phyloP scores from a whole-genome alignment of 129 eudicot species.

The Flaveria sonorensis region DNA sequence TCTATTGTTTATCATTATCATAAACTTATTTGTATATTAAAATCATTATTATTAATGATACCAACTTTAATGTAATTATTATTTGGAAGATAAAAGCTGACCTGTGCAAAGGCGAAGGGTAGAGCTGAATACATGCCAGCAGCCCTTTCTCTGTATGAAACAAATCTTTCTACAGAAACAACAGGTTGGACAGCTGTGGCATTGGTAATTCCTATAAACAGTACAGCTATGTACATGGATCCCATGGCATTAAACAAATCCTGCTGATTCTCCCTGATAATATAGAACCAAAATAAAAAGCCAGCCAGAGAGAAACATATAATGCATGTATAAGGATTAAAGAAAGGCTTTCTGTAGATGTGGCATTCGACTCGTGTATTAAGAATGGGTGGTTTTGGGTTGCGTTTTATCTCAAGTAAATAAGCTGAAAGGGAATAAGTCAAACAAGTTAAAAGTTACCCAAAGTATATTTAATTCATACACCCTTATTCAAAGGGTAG shows the following conservation, averaged over 20 bases:
- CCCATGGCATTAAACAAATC: constrained; percentile 97
- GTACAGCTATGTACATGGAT: constrained; percentile 84
- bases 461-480: background rate
- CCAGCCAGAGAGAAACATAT: background rate
- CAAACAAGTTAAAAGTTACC: background rate
- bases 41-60: background rate
- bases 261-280: constrained; percentile 71
- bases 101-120: constrained; percentile 98
- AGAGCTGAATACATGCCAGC: constrained; percentile 98
- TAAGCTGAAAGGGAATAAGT: background rate
- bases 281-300: background rate
- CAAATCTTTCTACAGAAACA: constrained; percentile 94
- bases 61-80: background rate
- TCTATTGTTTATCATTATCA: no score
- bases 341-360: constrained; percentile 3
- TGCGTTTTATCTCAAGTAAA: background rate
- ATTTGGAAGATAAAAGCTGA: constrained; percentile 15
- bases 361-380: background rate
- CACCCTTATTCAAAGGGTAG: background rate
- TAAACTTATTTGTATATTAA: no score
- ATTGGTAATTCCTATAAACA: constrained; percentile 87
- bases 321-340: constrained; percentile 7
- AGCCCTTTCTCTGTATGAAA: constrained; percentile 93
- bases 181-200: constrained; percentile 97
- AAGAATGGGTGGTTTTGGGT: background rate